Percentiles rank a stretch among this genome's conserved stretches.
These are phyloP conservation scores for Diospyros kaki DNA, from an alignment of 148 eudicot species.

Conservation along the genomic window DNA sequence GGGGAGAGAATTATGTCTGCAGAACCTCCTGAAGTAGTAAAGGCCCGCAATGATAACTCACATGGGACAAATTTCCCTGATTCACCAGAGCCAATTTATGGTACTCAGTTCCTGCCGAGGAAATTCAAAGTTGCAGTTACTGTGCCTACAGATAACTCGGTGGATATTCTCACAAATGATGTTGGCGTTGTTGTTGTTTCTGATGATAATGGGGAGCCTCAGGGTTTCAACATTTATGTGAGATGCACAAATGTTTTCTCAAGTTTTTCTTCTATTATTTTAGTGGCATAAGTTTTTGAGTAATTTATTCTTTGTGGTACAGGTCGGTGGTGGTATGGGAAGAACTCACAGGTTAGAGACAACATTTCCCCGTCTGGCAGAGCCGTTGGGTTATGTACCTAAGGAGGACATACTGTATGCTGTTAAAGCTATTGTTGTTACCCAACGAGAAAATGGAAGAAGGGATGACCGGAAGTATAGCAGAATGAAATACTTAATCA, in stretches of 20 bases:
- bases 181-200: conserved; percentile 85
- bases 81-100: conserved; percentile 97
- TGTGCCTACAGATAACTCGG: conserved; percentile 88
- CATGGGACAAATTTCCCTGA: conserved; percentile 91
- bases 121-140: conserved; percentile 97
- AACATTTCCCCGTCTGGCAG: conserved; percentile 90
- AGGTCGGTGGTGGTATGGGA: conserved; percentile 99
- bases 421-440: conserved; percentile 92
- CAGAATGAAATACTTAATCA: conserved; percentile 83
- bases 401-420: conserved; percentile 94
- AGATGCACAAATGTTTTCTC: conserved; percentile 15
- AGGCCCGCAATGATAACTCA: conserved; percentile 90
- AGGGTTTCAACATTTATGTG: conserved; percentile 93
- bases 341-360: conserved; percentile 87
- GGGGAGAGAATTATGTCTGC: conserved; percentile 91
- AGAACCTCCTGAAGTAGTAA: conserved; percentile 88
- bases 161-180: conserved; percentile 89
- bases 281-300: background rate
- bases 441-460: conserved; percentile 94
- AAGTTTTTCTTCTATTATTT: conserved; percentile 1
- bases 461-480: conserved; percentile 93
- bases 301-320: conserved; percentile 17
- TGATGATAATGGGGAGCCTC: conserved; percentile 84
- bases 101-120: conserved; percentile 95
- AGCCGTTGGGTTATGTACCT: conserved; percentile 93